Evolutionary conservation across 306 rosid genomes (phyloP).

Genomic region (Inga oerstediana): DNA sequence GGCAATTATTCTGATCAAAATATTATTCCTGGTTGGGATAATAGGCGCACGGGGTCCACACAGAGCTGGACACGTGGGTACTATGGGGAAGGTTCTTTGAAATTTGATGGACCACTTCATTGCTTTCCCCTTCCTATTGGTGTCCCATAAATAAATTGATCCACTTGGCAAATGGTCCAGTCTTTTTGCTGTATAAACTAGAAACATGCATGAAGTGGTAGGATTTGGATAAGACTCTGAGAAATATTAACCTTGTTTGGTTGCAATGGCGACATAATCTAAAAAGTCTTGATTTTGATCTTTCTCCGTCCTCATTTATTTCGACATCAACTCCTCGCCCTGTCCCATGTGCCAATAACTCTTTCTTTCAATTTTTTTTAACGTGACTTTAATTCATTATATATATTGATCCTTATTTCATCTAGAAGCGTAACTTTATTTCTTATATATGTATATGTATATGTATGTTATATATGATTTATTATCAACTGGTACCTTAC

Average conservation of each 20-base stretch:
- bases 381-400: neutral
- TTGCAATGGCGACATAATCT: neutral
- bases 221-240: neutral
- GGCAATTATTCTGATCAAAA: slow-evolving; percentile 27
- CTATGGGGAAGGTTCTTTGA: neutral
- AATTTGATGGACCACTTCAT: slow-evolving; percentile 25
- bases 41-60: slow-evolving; percentile 31
- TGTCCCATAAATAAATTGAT: slow-evolving; percentile 10
- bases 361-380: too few species aligned
- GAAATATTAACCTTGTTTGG: neutral
- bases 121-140: neutral
- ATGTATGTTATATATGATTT: neutral
- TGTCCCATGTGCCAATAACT: slow-evolving; percentile 1
- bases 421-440: neutral
- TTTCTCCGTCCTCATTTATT: slow-evolving; percentile 14
- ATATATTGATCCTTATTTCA: too few species aligned
- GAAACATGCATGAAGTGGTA: too few species aligned
- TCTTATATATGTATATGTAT: neutral
- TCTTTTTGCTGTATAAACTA: too few species aligned
- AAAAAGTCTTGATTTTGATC: neutral
- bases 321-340: neutral
- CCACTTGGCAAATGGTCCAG: neutral
- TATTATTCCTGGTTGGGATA: slow-evolving; percentile 21
- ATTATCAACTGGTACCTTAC: neutral
- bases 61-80: slow-evolving; percentile 36